Percentiles rank a stretch among this genome's conserved stretches.
Conservation (phyloP, 495 filamentous ascomycete genomes). For the Podospora bellae-mahoneyi region DNA sequence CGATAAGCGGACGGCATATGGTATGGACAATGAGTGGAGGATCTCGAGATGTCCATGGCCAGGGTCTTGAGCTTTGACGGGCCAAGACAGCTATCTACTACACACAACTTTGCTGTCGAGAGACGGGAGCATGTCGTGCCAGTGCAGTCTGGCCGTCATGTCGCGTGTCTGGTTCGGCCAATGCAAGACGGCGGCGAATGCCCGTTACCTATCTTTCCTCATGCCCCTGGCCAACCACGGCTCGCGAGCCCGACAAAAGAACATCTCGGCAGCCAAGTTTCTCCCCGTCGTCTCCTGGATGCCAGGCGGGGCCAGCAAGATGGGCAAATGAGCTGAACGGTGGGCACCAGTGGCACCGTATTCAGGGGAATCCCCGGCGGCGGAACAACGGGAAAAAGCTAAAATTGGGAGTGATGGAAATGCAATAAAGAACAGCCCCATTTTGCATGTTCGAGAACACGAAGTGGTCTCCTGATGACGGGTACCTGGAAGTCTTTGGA, state of each 20-base stretch:
- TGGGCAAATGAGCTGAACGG: background rate
- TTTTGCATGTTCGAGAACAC: constrained; percentile 9
- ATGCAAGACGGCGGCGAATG: background rate
- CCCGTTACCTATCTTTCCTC: background rate
- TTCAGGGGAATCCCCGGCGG: background rate
- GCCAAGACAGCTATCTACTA: background rate
- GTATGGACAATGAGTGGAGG: background rate
- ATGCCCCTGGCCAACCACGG: background rate
- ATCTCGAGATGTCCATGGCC: background rate
- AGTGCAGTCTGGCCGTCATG: background rate
- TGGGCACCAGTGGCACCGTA: background rate
- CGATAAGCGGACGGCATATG: background rate
- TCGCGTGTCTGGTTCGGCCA: constrained; percentile 1
- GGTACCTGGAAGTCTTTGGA: background rate
- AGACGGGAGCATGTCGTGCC: background rate
- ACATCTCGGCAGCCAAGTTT: background rate
- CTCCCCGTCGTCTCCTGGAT: background rate
- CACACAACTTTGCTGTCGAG: background rate
- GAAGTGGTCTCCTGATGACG: background rate
- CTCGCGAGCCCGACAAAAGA: background rate
- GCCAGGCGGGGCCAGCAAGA: background rate
- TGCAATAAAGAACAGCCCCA: constrained; percentile 8
- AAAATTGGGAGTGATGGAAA: constrained; percentile 6
- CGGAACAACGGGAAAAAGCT: background rate
- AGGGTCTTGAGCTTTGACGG: background rate